A percentile compares a stretch with the other conserved stretches of the same genome.
phyloP scores from a whole-genome alignment of 2,329 filamentous ascomycete genomes.

The Pseudogymnoascus sp. region DNA sequence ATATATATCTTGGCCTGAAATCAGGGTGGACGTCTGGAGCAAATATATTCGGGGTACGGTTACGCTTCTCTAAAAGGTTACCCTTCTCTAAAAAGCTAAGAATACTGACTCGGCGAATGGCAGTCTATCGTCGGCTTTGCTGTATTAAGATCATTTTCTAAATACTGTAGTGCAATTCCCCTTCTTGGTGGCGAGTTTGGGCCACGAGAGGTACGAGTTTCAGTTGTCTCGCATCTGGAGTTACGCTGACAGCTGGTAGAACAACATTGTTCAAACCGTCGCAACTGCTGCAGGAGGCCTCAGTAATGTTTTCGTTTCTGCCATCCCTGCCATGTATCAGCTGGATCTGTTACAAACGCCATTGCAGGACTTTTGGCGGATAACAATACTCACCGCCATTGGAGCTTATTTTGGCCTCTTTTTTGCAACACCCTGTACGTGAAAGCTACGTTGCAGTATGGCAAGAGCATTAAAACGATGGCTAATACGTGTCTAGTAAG shows the following conservation, averaged over 20 bases:
- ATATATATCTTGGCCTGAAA: slow-evolving; percentile 1
- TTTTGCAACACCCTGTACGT: slow-evolving; percentile 14
- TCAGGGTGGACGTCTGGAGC: slow-evolving; percentile 3
- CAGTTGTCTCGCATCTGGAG: not conserved
- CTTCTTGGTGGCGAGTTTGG: not conserved
- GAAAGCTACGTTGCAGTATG: not conserved
- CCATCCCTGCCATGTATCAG: slow-evolving; percentile 38
- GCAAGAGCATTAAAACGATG: not conserved
- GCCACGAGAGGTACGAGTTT: not conserved
- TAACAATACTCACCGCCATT: slow-evolving; percentile 15
- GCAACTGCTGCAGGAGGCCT: slow-evolving; percentile 38
- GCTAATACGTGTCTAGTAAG: slow-evolving; percentile 32
- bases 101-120: not conserved
- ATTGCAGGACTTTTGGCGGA: slow-evolving; percentile 14
- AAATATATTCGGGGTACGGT: not conserved
- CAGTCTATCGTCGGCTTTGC: not conserved
- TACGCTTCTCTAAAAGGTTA: not conserved
- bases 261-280: slow-evolving; percentile 39
- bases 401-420: slow-evolving; percentile 34
- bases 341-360: slow-evolving; percentile 29
- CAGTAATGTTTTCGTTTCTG: slow-evolving; percentile 36
- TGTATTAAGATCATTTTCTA: slow-evolving; percentile 4
- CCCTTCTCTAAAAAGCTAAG: not conserved
- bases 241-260: slow-evolving; percentile 37
- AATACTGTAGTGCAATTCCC: not conserved